Evolutionary conservation across 2,329 filamentous ascomycete genomes (phyloP).

Genomic region (Geosmithia flava): DNA sequence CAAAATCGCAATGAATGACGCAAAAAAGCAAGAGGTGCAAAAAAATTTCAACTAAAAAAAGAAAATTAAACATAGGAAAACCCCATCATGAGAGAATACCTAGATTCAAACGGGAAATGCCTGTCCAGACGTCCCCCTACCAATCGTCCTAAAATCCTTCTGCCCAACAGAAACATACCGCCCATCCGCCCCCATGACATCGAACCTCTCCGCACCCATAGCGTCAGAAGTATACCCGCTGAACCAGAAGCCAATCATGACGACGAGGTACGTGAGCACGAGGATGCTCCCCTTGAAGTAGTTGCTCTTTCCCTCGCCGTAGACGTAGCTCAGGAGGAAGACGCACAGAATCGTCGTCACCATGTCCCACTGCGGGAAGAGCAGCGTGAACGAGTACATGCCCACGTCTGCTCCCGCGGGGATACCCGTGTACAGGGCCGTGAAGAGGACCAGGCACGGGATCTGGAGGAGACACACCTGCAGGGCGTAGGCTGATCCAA

Average conservation of each 20-base stretch:
- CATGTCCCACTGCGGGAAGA: conserved; percentile 99
- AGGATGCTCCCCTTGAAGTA: conserved; percentile 99
- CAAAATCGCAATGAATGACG: too few relatives aligned
- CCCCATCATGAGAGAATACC: too few relatives aligned
- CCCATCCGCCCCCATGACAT: conserved; percentile 37
- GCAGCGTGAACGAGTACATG: conserved; percentile 65
- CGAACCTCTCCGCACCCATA: conserved; percentile 36
- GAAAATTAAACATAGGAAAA: too few relatives aligned
- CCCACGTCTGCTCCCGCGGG: conserved; percentile 24
- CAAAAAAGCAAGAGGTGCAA: too few relatives aligned
- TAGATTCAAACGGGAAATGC: conserved; percentile 5
- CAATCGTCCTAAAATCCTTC: conserved; percentile 40
- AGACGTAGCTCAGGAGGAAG: conserved; percentile 93
- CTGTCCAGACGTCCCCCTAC: conserved; percentile 26
- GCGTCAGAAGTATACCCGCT: conserved; percentile 42
- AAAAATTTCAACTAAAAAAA: too few relatives aligned
- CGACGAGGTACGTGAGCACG: conserved; percentile 83
- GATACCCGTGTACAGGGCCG: conserved; percentile 52
- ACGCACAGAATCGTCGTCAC: conserved; percentile 92
- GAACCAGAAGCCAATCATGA: conserved; percentile 85
- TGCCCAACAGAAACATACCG: conserved; percentile 16
- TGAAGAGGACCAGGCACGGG: conserved; percentile 84
- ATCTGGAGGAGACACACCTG: conserved; percentile 95
- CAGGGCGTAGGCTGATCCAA: conserved; percentile 90
- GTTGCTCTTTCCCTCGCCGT: conserved; percentile 97